These are phyloP conservation scores for Cladobotryum mycophilum DNA, from an alignment of 2,329 filamentous ascomycete species.

Conservation along the genomic window DNA sequence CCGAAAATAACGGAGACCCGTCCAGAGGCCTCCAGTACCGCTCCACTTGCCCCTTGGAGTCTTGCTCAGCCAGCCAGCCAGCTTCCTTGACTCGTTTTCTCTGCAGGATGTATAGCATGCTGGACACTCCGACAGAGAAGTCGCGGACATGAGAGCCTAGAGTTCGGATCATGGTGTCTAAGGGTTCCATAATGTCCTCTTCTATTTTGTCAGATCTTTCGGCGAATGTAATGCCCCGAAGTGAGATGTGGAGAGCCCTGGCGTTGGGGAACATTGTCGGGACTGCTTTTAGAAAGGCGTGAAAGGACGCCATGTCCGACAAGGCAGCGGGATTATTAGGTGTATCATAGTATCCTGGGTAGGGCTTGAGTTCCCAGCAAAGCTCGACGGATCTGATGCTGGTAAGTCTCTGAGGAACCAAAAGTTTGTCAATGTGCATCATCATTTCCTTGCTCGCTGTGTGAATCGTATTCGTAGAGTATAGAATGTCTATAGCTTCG, in stretches of 20 bases:
- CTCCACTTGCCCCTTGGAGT: conserved; percentile 13
- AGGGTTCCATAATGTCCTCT: conserved; percentile 6
- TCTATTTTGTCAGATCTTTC: not conserved
- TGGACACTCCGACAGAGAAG: conserved; percentile 19
- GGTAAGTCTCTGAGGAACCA: conserved; percentile 18
- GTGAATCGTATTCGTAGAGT: conserved; percentile 23
- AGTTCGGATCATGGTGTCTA: conserved; percentile 18
- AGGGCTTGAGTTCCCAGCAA: conserved; percentile 18
- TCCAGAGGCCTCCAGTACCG: conserved; percentile 18
- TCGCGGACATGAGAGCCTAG: conserved; percentile 14
- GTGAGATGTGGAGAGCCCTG: conserved; percentile 15
- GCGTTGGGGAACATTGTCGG: conserved; percentile 13
- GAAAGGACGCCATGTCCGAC: conserved; percentile 12
- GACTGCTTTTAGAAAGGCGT: conserved; percentile 14
- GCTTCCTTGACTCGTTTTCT: conserved; percentile 11
- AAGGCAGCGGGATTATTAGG: not conserved
- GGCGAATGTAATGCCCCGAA: conserved; percentile 9
- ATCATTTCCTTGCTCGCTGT: conserved; percentile 17
- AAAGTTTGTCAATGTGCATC: conserved; percentile 11
- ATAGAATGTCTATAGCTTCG: conserved; percentile 25
- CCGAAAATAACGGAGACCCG: conserved; percentile 9
- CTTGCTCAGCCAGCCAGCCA: conserved; percentile 14
- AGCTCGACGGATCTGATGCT: conserved; percentile 20
- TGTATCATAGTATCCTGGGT: conserved; percentile 2
- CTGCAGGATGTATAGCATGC: conserved; percentile 15